Evolutionary conservation across 2,329 filamentous ascomycete species (phyloP), one percentile per base, ranked within the genome.

Genomic region (Calonectria hawksworthii): DNA sequence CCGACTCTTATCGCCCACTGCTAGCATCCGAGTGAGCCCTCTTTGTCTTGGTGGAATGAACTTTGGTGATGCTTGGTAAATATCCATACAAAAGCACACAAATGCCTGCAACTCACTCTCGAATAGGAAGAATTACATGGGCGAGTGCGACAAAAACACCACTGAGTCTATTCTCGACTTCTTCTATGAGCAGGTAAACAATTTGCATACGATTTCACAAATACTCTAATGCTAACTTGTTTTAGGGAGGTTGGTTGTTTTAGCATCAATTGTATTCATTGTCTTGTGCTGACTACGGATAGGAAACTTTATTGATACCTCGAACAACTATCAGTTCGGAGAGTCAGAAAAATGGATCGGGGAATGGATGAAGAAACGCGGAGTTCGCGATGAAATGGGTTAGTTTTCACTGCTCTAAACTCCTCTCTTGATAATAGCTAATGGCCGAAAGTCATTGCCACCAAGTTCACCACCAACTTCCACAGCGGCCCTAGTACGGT

Each of bases 221-320:
- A 32, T 16, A 11, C 2, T 18, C 10, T 9, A 26, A 9, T 14
- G 38, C 79, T 81, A 13, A 83, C 59, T 30, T 21, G 9, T 28
- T 18, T 8, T 68, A 79, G 82, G 82, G 83, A 79, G 80, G 81
- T 82, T 26, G 34, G 79, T 75, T 65, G 21, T 32, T 41, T 32
- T 30, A 13, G n/a, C 14, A 41, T 41, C 7, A 18, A 34, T 13
- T 34, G 18, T 8, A 30, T 32, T 9, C 10, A 8, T 14, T 2
- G 13, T 8, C 5, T 11, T 51, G 26, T 16, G 21, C 67, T 74
- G 59, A 75, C 56, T 13, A 16, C 56, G 13, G 26, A 14, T 47
- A 73, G 93, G 94, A 30, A 95, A 95, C 84, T 95, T 95, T 83
- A 92, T 95, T 80, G 94, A 95, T 82, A 94, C 92, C 0, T 81